Percentiles rank a stretch among this genome's conserved stretches.
These are phyloP conservation scores for Osmanthus fragrans DNA, from an alignment of 257 asterid genomes.

Conservation along the genomic window DNA sequence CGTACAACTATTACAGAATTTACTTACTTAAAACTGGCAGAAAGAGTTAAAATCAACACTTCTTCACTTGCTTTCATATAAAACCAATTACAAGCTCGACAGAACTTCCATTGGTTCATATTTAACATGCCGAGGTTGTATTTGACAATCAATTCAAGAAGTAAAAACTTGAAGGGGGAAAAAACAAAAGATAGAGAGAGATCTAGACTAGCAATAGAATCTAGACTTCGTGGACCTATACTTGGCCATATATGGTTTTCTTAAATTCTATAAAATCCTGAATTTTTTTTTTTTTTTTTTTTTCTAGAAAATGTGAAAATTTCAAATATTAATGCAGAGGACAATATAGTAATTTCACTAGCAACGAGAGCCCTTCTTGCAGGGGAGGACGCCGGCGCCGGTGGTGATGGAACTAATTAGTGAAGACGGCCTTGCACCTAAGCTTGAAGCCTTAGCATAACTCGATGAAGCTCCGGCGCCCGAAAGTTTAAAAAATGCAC, in stretches of 20 bases:
- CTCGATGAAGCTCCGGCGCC: constrained; percentile 61
- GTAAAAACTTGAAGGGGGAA: background rate
- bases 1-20: no score
- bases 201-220: constrained; percentile 21
- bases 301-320: constrained; percentile 23
- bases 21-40: background rate
- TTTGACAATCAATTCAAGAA: constrained; percentile 40
- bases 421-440: constrained; percentile 54
- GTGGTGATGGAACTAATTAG: constrained; percentile 45
- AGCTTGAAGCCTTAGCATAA: constrained; percentile 59
- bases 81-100: constrained; percentile 37
- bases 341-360: constrained; percentile 23
- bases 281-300: constrained; percentile 11
- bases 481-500: constrained; percentile 67
- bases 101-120: constrained; percentile 32
- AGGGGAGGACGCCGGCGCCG: constrained; percentile 44
- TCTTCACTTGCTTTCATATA: constrained; percentile 52
- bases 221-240: constrained; percentile 28
- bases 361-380: constrained; percentile 45
- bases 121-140: constrained; percentile 71
- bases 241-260: background rate
- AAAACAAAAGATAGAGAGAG: constrained; percentile 15
- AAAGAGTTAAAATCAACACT: constrained; percentile 48
- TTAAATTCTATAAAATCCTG: constrained; percentile 5
- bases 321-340: constrained; percentile 10